Conservation (phyloP, 2,329 filamentous ascomycete species). For the Pyricularia pennisetigena region DNA sequence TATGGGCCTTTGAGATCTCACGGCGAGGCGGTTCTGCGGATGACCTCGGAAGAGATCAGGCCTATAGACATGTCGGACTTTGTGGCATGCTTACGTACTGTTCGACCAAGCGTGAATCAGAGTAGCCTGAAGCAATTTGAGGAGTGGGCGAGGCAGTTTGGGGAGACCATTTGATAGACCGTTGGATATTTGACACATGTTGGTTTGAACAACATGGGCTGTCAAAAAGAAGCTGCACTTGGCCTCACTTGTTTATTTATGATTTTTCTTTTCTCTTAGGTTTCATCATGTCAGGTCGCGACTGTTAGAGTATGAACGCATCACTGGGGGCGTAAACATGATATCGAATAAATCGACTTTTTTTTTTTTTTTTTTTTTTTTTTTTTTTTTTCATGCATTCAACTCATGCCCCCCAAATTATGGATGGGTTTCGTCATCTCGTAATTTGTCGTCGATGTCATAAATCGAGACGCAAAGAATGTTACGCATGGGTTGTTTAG, state of each 20-base stretch:
- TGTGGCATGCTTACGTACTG: constrained; percentile 69
- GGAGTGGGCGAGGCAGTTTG: constrained; percentile 89
- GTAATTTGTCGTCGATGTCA: not conserved
- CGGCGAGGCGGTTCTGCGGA: constrained; percentile 80
- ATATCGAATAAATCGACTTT: not conserved
- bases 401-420: not conserved
- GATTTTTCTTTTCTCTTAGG: not conserved
- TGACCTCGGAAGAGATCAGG: constrained; percentile 89
- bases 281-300: not conserved
- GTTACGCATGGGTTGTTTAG: not conserved
- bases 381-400: not conserved
- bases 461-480: not conserved
- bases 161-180: constrained; percentile 70
- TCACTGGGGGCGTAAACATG: not conserved
- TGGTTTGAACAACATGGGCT: not conserved
- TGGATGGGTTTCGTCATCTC: not conserved
- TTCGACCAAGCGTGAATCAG: constrained; percentile 82
- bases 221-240: not conserved
- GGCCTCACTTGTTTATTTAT: not conserved
- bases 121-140: constrained; percentile 82
- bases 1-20: constrained; percentile 91
- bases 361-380: no score
- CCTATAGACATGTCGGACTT: constrained; percentile 81
- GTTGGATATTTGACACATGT: not conserved
- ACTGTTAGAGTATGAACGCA: not conserved